Evolutionary conservation across 2,329 filamentous ascomycete species (phyloP), one percentile per base, ranked within the genome.

Genomic region (Ophiostoma ulmi): DNA sequence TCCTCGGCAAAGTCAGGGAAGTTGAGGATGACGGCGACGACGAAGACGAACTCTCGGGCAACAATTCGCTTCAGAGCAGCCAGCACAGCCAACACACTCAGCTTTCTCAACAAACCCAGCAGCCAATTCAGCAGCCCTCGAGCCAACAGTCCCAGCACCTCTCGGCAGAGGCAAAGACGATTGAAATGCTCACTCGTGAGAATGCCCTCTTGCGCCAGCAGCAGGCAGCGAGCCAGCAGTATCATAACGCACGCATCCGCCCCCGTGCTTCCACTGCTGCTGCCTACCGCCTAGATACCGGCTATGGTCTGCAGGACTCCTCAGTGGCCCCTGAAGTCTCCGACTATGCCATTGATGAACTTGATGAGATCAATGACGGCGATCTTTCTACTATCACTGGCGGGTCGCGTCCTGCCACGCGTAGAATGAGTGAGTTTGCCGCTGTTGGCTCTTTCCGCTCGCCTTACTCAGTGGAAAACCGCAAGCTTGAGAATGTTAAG

Each of bases 341-440:
- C 0, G 90, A 92, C 73, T 91, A 85, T 76, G 90, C 90, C n/a
- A 88, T 91, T 72, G 90, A 91, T 73, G 89, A 91, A 76, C 82
- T 89, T 11, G 89, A 91, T 71, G 89, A 91, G 75, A 76, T 81
- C 64, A 83, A 84, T 73, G 88, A 91, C 36, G 80, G 81, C 11
- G 81, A 84, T 61, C 76, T 85, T 68, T 79, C 79, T 17, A 77
- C 78, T 11, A 80, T 79, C 17, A 77, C 78, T 20, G 80, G 80
- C 17, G 77, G 78, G 17, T 85, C 83, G 75, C 80, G 85, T 73
- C 80, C 78, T 14, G 74, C 83, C 44, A 80, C 79, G 22, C 81
- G 86, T 71, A 81, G 86, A 67, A 87, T 87, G 85, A 88, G 86
- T 75, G 86, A 88, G 77, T 87, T 81, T 70, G 71, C 71, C 7